phyloP scores from a whole-genome alignment of 2,329 filamentous ascomycete genomes.

The Chaetomiaceae sp. region DNA sequence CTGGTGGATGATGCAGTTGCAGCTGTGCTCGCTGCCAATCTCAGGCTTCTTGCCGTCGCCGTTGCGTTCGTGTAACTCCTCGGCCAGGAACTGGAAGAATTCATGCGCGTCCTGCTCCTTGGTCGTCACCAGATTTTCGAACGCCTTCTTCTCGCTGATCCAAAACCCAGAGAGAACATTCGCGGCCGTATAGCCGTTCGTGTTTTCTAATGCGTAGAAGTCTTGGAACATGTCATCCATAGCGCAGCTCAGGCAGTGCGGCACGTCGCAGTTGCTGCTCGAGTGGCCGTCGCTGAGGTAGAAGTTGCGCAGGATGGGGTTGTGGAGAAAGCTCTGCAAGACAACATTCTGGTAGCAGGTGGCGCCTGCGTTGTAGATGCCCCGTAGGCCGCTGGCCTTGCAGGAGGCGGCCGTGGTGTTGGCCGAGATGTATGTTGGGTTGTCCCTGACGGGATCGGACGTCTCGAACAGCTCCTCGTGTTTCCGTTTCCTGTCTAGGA shows the following conservation, averaged over 20 bases:
- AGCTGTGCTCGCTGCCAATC: conserved; percentile 58
- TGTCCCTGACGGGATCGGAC: conserved; percentile 59
- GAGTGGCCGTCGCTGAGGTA: conserved; percentile 90
- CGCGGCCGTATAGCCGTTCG: conserved; percentile 84
- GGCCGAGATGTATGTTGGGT: conserved; percentile 68
- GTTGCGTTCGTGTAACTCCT: conserved; percentile 82
- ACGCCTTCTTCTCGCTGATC: conserved; percentile 72
- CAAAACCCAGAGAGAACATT: conserved; percentile 86
- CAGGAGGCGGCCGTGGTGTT: conserved; percentile 81
- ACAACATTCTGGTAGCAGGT: conserved; percentile 98
- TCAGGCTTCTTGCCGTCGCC: conserved; percentile 62
- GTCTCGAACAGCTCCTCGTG: conserved; percentile 61
- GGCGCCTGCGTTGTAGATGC: conserved; percentile 96
- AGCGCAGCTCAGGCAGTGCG: conserved; percentile 63
- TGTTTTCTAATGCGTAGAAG: conserved; percentile 68
- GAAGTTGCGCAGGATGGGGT: conserved; percentile 84
- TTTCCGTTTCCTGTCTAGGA: conserved; percentile 67
- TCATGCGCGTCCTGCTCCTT: conserved; percentile 97
- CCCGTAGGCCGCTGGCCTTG: conserved; percentile 79
- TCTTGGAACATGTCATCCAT: conserved; percentile 73
- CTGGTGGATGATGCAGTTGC: conserved; percentile 88
- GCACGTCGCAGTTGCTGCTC: conserved; percentile 63
- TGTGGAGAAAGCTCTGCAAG: conserved; percentile 87
- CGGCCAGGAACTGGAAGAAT: conserved; percentile 92
- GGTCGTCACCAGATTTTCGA: conserved; percentile 77